Conservation (phyloP, 495 filamentous ascomycete species). For the Pyrenula aspistea region DNA sequence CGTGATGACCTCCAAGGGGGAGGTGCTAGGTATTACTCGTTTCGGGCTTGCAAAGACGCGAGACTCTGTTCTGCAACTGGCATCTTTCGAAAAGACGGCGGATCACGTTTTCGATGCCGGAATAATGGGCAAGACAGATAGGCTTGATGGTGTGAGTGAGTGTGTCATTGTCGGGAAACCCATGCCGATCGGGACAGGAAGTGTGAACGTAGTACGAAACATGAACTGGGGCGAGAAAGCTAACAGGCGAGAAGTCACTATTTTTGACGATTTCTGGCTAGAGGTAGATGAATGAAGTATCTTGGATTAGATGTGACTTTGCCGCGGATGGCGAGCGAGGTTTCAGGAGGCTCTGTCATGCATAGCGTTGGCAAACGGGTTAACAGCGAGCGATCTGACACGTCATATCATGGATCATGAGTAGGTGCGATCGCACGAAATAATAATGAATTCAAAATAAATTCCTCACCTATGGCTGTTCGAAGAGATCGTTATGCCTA, state of each 20-base stretch:
- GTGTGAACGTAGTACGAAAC: constrained; percentile 73
- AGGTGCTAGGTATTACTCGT: constrained; percentile 93
- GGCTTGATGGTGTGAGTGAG: constrained; percentile 85
- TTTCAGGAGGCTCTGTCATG: no score
- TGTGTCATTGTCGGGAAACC: constrained; percentile 98
- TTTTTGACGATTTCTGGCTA: constrained; percentile 70
- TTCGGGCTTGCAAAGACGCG: constrained; percentile 97
- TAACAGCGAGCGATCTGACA: no score
- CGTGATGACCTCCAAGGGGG: constrained; percentile 98
- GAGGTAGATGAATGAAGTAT: constrained; percentile 16
- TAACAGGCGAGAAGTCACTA: constrained; percentile 47
- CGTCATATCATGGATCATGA: no score
- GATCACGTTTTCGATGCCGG: constrained; percentile 97
- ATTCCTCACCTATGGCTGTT: no score
- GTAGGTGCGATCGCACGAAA: no score
- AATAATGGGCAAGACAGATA: constrained; percentile 74
- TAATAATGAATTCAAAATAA: no score
- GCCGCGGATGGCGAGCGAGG: no score
- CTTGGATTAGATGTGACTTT: background rate
- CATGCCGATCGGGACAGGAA: constrained; percentile 81
- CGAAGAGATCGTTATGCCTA: no score
- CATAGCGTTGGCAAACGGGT: background rate
- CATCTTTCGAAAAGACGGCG: constrained; percentile 96
- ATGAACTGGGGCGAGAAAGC: constrained; percentile 56
- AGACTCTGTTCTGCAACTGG: constrained; percentile 85